Percentiles rank a stretch among this genome's conserved stretches.
Conservation (phyloP, 1,284 basidiomycete genomes). For the Leccinum angustisporum region DNA sequence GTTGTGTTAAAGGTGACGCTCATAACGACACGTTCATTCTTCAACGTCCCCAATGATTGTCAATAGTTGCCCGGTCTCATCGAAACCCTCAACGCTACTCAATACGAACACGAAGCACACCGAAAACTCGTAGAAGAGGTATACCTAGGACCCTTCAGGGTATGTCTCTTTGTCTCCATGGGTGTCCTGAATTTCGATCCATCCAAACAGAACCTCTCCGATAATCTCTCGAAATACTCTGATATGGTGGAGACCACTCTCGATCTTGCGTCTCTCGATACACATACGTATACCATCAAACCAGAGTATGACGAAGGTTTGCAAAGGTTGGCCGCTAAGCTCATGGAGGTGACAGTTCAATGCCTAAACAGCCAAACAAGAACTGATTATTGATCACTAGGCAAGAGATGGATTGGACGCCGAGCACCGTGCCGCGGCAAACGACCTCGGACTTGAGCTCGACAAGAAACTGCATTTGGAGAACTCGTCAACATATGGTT, state of each 20-base stretch:
- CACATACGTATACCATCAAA: slow-evolving; percentile 91
- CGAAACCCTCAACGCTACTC: slow-evolving; percentile 55
- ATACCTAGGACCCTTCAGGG: slow-evolving; percentile 65
- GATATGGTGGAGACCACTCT: slow-evolving; percentile 97
- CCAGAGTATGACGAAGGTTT: slow-evolving; percentile 86
- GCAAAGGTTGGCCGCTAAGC: slow-evolving; percentile 65
- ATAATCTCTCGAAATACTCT: slow-evolving; percentile 73
- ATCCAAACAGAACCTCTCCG: slow-evolving; percentile 54
- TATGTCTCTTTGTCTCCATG: slow-evolving; percentile 32
- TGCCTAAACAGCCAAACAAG: neutral
- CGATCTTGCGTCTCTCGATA: slow-evolving; percentile 83
- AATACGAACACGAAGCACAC: slow-evolving; percentile 48
- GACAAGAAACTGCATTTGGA: slow-evolving; percentile 98
- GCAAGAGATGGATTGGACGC: slow-evolving; percentile 81
- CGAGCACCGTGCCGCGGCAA: slow-evolving; percentile 76
- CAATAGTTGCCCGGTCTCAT: slow-evolving; percentile 76
- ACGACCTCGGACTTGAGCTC: slow-evolving; percentile 80
- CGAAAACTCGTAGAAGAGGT: slow-evolving; percentile 62
- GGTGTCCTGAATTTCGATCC: neutral
- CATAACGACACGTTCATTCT: neutral
- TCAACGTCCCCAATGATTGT: neutral
- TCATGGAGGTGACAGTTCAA: slow-evolving; percentile 48
- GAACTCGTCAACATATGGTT: slow-evolving; percentile 88
- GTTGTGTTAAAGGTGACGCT: slow-evolving; percentile 62
- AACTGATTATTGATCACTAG: slow-evolving; percentile 26